phyloP scores from a whole-genome alignment of 495 filamentous ascomycete genomes.

The Choiromyces venosus region DNA sequence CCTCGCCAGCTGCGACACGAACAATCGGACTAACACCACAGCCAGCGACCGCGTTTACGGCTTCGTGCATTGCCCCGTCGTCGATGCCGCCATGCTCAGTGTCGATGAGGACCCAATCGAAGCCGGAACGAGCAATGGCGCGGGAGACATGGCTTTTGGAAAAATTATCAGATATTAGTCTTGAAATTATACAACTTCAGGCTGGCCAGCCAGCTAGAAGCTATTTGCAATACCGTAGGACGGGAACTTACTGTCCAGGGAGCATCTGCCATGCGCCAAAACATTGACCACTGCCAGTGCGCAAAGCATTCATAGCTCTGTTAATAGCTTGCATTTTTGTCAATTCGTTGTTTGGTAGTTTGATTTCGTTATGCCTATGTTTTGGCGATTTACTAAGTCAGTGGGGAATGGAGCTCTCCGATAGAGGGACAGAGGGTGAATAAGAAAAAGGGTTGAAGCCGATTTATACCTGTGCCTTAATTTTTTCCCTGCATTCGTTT shows the following conservation, averaged over 20 bases:
- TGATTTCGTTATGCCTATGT: background rate
- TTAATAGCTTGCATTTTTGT: constrained; percentile 59
- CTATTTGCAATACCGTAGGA: background rate
- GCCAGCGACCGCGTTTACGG: constrained; percentile 65
- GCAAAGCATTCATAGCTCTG: constrained; percentile 56
- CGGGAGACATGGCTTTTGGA: constrained; percentile 58
- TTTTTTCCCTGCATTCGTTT: background rate
- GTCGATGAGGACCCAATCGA: constrained; percentile 73
- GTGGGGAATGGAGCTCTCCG: background rate
- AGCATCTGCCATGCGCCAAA: constrained; percentile 72
- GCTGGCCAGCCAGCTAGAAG: background rate
- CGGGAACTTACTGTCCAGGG: constrained; percentile 49
- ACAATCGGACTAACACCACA: constrained; percentile 64
- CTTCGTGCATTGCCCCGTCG: constrained; percentile 77
- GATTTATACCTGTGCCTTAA: background rate
- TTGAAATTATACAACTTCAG: background rate
- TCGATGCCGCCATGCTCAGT: constrained; percentile 75
- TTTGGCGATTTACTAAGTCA: background rate
- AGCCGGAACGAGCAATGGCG: constrained; percentile 58
- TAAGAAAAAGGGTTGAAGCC: background rate
- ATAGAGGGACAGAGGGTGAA: too few relatives aligned
- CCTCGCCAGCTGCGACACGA: constrained; percentile 59
- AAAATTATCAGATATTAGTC: background rate
- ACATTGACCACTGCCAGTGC: constrained; percentile 51
- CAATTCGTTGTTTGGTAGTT: constrained; percentile 1